Conservation (phyloP, 108 stramenopile genomes). For the Pseudonitzschia delicatissima region DNA sequence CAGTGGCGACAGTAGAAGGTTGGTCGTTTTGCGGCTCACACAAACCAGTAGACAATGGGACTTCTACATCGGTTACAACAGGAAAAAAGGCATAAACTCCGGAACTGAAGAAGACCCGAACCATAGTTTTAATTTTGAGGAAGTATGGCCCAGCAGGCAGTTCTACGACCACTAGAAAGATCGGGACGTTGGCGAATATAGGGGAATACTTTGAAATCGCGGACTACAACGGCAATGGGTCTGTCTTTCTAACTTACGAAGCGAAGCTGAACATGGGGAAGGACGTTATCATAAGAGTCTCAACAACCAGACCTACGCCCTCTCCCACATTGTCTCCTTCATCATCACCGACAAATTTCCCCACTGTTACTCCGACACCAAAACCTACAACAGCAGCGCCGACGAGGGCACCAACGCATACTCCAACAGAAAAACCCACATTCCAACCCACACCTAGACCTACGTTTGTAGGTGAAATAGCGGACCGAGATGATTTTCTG, state of each 20-base stretch:
- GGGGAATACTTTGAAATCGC: not conserved
- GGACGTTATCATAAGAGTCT: not conserved
- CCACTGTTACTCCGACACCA: not conserved
- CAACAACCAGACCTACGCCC: not conserved
- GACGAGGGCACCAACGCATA: not conserved
- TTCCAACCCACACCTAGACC: too few species aligned
- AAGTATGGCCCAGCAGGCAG: not conserved
- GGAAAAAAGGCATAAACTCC: conserved; percentile 37
- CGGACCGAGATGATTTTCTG: not conserved
- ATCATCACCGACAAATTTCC: too few species aligned
- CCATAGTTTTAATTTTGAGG: conserved; percentile 28
- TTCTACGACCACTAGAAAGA: not conserved
- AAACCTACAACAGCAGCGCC: not conserved
- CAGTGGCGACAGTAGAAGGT: not conserved
- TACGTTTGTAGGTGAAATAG: too few species aligned
- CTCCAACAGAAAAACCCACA: not conserved
- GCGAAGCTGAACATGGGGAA: not conserved
- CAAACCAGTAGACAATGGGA: not conserved
- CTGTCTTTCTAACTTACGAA: not conserved
- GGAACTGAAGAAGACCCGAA: conserved; percentile 39
- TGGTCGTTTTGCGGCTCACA: not conserved
- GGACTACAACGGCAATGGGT: not conserved
- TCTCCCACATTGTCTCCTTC: too few species aligned
- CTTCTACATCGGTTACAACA: conserved; percentile 43
- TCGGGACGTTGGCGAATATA: not conserved